Evolutionary conservation across 1,284 basidiomycete species (phyloP).

Genomic region (Cryptococcus sp.): DNA sequence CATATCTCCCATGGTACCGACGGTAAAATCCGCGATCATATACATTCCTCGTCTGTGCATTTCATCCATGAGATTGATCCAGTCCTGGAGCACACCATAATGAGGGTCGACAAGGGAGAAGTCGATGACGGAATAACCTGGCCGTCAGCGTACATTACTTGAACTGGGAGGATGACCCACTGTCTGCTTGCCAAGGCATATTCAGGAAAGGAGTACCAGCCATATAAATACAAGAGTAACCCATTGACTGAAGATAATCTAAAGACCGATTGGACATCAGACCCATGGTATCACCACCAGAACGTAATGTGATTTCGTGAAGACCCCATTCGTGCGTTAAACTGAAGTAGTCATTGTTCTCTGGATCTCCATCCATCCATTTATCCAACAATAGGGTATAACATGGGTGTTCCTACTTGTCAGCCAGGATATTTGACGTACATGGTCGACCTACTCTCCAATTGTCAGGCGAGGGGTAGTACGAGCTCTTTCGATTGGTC

Average conservation of each 20-base stretch:
- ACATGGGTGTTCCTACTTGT: slow-evolving; percentile 57
- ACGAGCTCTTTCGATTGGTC: slow-evolving; percentile 57
- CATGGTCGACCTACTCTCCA: slow-evolving; percentile 58
- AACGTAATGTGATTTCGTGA: slow-evolving; percentile 79
- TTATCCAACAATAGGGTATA: slow-evolving; percentile 87
- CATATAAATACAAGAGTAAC: slow-evolving; percentile 74
- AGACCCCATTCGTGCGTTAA: slow-evolving; percentile 76
- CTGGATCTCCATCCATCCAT: slow-evolving; percentile 83
- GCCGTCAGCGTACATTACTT: slow-evolving; percentile 1
- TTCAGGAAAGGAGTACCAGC: slow-evolving; percentile 87
- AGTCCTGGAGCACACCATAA: slow-evolving; percentile 75
- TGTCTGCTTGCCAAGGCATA: slow-evolving; percentile 93
- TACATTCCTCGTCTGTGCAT: slow-evolving; percentile 80
- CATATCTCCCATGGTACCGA: slow-evolving; percentile 83
- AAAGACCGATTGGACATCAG: slow-evolving; percentile 59
- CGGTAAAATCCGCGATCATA: slow-evolving; percentile 84
- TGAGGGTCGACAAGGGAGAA: slow-evolving; percentile 85
- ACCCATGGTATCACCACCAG: slow-evolving; percentile 78
- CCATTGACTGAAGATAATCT: slow-evolving; percentile 86
- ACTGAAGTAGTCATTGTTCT: slow-evolving; percentile 81
- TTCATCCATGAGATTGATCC: slow-evolving; percentile 66
- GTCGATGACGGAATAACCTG: slow-evolving; percentile 87
- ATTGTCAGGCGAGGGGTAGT: slow-evolving; percentile 74
- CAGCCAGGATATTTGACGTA: background rate
- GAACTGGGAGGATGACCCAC: slow-evolving; percentile 51